Base-by-base conservation (phyloP, 192 early-diverging fungal species). In the Linnemannia exigua region DNA sequence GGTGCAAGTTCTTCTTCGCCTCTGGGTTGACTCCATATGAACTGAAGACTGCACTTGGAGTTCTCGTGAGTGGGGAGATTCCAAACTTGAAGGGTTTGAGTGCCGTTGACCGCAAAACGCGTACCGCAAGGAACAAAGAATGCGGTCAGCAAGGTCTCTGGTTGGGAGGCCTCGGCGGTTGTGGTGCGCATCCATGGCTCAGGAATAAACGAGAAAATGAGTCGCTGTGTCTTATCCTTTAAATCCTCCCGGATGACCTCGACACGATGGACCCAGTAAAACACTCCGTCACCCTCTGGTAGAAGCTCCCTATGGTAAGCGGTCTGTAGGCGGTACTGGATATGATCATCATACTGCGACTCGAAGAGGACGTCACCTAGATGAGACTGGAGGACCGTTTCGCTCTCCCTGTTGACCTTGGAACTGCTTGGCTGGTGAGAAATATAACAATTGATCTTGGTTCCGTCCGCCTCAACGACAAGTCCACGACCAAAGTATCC, bases 131-230 rank as follows among this genome's bases (percentile, higher is more conserved):
- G 78, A 22, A 80, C 44, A 70, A 86, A 86, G 47, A 67, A 86
- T 4, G 70, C 70, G 1, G 77, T 72, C 37, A 80, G 61, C n/a
- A 86, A 28, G 48, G 76, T 76, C 38, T 86, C 84, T 5, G 84
- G 84, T 9, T 80, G 69, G 1, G 67, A 74, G 5, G 79, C 77
- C 8, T 86, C 84, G 11, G 20, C 58, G 11, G 84, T 86, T 38
- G 78, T 80, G 20, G 75, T 75, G 12, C 84, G 84, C 84, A 86
- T 86, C 84, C 84, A 86, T 5, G 84, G 84, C 50, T 86, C 84
- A 1, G 84, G 84, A 17, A 86, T 74, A 17, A 86, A 86, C 5
- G 84, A 86, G 61, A 86, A 86, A 1, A 86, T 72, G 12, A 86
- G 35, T 4, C 48, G 48, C 31, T 73, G 58, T 1, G 84, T 73